phyloP scores from a whole-genome alignment of 305 asterid genomes.

The Solanum hybrid region DNA sequence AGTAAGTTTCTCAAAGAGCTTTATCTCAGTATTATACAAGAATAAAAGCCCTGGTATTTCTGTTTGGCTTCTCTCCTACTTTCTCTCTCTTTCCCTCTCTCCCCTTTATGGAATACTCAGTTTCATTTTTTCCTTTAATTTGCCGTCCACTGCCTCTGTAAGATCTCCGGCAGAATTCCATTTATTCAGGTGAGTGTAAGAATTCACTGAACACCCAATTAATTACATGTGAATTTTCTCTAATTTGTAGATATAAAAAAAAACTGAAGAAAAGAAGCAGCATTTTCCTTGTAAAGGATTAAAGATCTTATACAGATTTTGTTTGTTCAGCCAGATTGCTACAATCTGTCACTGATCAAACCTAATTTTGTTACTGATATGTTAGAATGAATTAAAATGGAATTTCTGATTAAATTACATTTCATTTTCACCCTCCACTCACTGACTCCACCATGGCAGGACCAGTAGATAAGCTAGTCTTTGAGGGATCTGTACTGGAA shows the following conservation, averaged over 20 bases:
- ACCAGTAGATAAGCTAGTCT: not conserved
- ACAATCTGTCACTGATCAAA: not conserved
- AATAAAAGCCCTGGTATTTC: conserved; percentile 36
- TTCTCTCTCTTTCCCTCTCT: not conserved
- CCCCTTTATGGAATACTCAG: conserved; percentile 12
- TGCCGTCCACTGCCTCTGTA: conserved; percentile 35
- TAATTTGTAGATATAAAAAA: not conserved
- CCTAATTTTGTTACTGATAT: not conserved
- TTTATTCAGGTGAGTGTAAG: conserved; percentile 26
- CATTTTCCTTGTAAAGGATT: not conserved
- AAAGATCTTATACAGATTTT: not conserved
- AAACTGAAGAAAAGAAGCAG: not conserved
- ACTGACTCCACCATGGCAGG: conserved; percentile 1
- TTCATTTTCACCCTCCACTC: not conserved
- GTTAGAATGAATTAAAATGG: not conserved
- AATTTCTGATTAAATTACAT: not conserved
- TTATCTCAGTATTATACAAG: conserved; percentile 13
- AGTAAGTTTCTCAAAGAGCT: conserved; percentile 17
- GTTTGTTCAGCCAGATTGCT: not conserved
- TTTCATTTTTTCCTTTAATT: conserved; percentile 10
- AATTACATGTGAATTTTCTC: not conserved
- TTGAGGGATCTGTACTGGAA: conserved; percentile 1
- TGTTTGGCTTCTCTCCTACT: conserved; percentile 24
- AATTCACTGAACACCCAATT: not conserved
- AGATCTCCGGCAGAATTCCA: conserved; percentile 47